Base-by-base conservation (phyloP, 306 rosid species). In the Sindora glabra region DNA sequence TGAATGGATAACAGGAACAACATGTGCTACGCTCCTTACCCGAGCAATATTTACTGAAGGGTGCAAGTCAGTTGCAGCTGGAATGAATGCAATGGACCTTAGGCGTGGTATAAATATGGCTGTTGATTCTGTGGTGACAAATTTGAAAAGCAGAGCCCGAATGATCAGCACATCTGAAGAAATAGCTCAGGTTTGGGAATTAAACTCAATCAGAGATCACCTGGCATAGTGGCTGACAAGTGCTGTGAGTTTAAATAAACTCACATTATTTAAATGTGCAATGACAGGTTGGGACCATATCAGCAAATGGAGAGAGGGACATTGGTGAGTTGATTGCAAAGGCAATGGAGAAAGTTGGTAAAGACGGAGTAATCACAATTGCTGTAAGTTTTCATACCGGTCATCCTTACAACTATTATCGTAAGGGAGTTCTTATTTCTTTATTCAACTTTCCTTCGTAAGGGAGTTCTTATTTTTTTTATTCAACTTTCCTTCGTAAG, bases 261-360 rank as follows among this genome's bases (percentile, higher is more conserved):
- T 38, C 52, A 22, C 13, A 38, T 3, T 53, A 10, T 55, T 42
- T n/a, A 6, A 56, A 24, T 64, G 17, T 37, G 14, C 5, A 23
- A 41, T 52, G 38, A 61, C 55, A 91, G 98, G 98, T 88, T 3
- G 98, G 98, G 61, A 91, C 98, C 12, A 91, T 91, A 72, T 91
- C 98, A 11, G 82, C 95, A 3, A 91, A 91, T 45, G 98, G 96
- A 21, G 98, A 88, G 63, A 86, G 96, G 48, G 98, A 91, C 70
- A 91, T 91, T 32, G 98, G 98, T 26, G 98, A 91, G 70, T 73
- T 91, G 72, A 91, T 91, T 54, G 98, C 98, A 24, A 88, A 84
- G 73, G 98, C 98, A 23, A 88, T 91, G 98, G 96, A 91, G 85
- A 91, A 80, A 83, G 98, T 88, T 74, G 98, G 96, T 65, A 88